Base-by-base conservation (phyloP, 1,284 basidiomycete genomes). In the Ustilago hordei region DNA sequence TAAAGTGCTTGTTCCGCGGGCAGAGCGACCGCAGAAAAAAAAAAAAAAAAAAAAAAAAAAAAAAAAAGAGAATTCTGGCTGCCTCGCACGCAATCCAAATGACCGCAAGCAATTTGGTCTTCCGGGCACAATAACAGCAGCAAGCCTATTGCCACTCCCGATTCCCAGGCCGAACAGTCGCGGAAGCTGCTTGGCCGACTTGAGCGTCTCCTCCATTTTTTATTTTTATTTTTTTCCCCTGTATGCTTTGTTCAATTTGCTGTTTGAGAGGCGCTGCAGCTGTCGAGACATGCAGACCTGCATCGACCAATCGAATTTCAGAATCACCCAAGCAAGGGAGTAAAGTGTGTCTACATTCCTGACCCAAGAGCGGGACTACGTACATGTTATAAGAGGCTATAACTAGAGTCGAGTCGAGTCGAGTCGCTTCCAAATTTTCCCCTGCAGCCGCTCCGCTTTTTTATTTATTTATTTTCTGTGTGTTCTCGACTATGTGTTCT, bases 221-320 rank as follows among this genome's bases (percentile, higher is more conserved):
- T 39, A 3, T 23, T 9, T 11, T 9, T 48, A 0, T 48, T 48
- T 48, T n/a, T n/a, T n/a, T n/a, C n/a, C n/a, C n/a, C 47, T 13
- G 47, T 31, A 13, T 8, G 19, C 47, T 48, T 48, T 28, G 23
- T 17, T 43, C 55, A 57, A 15, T 54, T 34, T 32, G 17, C 17
- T 23, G n/a, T 19, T 31, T 31, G 8, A 32, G 8, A 32, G 48
- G 48, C 43, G 39, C 52, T 45, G 55, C 59, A 28, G 56, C 50
- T 34, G 43, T 55, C 54, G 13, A 28, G 55, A 19, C 19, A 50
- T 52, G 34, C 43, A 45, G 43, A 45, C 43, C 43, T 45, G 43
- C 43, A 38, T 53, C 41, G 31, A n/a, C 66, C 66, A 62, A 68
- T 62, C 60, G 58, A 60, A 62, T 48, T 31, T 38, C 41, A 41